These are phyloP conservation scores for Cinnamomum micranthum DNA, from an alignment of 164 flowering plant species.

Conservation along the genomic window DNA sequence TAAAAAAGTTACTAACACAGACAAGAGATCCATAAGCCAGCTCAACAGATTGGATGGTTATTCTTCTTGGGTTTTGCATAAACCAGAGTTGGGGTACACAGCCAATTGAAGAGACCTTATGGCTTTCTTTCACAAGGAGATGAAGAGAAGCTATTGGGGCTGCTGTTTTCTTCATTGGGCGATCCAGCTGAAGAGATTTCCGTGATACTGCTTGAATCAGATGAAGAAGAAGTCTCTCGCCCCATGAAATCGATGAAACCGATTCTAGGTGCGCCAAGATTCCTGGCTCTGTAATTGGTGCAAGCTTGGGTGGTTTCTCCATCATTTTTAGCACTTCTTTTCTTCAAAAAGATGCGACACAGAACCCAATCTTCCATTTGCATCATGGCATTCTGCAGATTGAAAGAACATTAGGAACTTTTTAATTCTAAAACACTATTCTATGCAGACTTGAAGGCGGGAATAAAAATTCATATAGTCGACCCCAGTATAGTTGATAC, in stretches of 20 bases:
- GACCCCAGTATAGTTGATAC: too few relatives aligned
- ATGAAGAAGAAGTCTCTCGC: slow-evolving; percentile 21
- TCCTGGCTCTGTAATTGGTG: slow-evolving; percentile 5
- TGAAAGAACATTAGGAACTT: not conserved
- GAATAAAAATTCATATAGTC: too few relatives aligned
- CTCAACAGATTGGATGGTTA: slow-evolving; percentile 12
- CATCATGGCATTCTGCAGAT: slow-evolving; percentile 18
- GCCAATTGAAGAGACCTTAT: slow-evolving; percentile 4
- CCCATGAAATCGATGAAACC: slow-evolving; percentile 27
- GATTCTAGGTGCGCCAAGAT: slow-evolving; percentile 12
- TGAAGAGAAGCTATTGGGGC: slow-evolving; percentile 14
- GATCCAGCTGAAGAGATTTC: slow-evolving; percentile 31
- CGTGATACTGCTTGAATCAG: slow-evolving; percentile 29
- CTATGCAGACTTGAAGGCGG: not conserved
- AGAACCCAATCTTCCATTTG: slow-evolving; percentile 55
- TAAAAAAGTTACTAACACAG: not conserved
- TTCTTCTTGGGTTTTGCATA: slow-evolving; percentile 10
- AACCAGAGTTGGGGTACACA: slow-evolving; percentile 20
- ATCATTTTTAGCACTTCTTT: slow-evolving; percentile 20
- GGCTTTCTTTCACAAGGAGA: slow-evolving; percentile 15
- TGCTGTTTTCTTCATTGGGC: slow-evolving; percentile 30
- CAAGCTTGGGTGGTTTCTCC: slow-evolving; percentile 10
- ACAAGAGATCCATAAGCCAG: not conserved
- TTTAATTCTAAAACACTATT: not conserved
- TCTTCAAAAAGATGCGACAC: slow-evolving; percentile 53